Conservation (phyloP, 148 eudicot species). For the Vaccinium vitisidaea region DNA sequence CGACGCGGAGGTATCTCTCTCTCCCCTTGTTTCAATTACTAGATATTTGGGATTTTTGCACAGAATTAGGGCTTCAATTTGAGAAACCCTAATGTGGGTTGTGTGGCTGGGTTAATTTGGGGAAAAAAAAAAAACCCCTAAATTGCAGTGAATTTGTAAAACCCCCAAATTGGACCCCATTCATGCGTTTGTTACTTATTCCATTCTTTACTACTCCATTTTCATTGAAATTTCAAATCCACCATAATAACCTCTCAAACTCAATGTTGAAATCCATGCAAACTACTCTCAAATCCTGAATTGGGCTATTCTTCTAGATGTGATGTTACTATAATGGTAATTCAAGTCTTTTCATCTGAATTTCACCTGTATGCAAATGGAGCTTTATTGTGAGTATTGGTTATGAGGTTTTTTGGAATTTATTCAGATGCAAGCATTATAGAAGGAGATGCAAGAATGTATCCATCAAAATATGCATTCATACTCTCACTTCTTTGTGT, state of each 20-base stretch:
- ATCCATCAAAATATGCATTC: too few relatives aligned
- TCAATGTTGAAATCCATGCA: background rate
- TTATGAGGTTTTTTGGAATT: conserved; percentile 18
- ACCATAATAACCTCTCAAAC: background rate
- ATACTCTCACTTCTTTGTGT: too few relatives aligned
- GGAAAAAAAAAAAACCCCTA: too few relatives aligned
- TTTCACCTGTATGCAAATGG: background rate
- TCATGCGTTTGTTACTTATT: too few relatives aligned
- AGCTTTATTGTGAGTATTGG: background rate
- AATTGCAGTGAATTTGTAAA: too few relatives aligned
- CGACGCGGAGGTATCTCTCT: too few relatives aligned
- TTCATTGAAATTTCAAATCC: background rate
- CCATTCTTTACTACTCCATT: background rate
- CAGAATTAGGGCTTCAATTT: too few relatives aligned
- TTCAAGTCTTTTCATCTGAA: background rate
- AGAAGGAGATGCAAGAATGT: conserved; percentile 89
- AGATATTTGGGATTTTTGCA: too few relatives aligned
- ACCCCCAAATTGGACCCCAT: too few relatives aligned
- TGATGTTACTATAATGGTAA: background rate
- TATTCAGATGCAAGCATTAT: conserved; percentile 82
- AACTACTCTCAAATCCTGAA: background rate
- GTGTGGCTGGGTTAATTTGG: too few relatives aligned
- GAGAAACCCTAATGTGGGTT: too few relatives aligned
- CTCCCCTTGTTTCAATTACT: too few relatives aligned
- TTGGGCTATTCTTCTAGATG: background rate